Conservation (phyloP, 2,329 filamentous ascomycete species). For the Trichoderma atrobrunneum region DNA sequence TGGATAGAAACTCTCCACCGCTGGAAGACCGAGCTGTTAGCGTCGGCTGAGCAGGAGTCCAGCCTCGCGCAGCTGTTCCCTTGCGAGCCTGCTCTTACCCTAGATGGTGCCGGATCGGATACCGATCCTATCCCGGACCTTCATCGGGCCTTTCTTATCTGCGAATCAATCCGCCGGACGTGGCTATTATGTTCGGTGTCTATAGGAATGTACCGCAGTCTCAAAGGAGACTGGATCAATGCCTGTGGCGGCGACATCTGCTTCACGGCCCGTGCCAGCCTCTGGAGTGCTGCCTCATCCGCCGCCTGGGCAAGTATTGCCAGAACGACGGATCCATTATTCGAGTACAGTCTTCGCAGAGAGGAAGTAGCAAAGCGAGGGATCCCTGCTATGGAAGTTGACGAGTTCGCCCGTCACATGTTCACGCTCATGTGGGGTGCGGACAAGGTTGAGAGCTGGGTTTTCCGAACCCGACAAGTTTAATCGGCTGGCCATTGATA, state of each 20-base stretch:
- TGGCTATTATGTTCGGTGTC: too few species aligned
- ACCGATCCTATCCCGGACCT: too few species aligned
- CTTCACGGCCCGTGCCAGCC: neutral
- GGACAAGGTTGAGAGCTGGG: neutral
- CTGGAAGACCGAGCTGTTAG: neutral
- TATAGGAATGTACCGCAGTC: too few species aligned
- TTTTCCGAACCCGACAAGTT: neutral
- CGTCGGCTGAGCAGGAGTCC: neutral
- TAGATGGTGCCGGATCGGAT: too few species aligned
- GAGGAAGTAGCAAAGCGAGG: neutral
- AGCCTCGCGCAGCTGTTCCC: neutral
- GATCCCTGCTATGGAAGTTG: neutral
- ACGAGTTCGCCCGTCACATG: neutral
- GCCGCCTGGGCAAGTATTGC: neutral
- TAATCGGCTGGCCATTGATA: too few species aligned
- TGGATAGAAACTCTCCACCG: neutral
- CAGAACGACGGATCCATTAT: neutral
- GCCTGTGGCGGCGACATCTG: neutral
- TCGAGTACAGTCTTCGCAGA: neutral
- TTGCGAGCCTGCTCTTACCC: neutral
- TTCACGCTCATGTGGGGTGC: neutral
- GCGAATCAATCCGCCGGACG: too few species aligned
- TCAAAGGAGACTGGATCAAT: neutral
- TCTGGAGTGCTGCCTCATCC: neutral
- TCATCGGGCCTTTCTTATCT: too few species aligned